These are phyloP conservation scores for Calvatia gigantea DNA, from an alignment of 768 basidiomycete genomes.

Conservation along the genomic window DNA sequence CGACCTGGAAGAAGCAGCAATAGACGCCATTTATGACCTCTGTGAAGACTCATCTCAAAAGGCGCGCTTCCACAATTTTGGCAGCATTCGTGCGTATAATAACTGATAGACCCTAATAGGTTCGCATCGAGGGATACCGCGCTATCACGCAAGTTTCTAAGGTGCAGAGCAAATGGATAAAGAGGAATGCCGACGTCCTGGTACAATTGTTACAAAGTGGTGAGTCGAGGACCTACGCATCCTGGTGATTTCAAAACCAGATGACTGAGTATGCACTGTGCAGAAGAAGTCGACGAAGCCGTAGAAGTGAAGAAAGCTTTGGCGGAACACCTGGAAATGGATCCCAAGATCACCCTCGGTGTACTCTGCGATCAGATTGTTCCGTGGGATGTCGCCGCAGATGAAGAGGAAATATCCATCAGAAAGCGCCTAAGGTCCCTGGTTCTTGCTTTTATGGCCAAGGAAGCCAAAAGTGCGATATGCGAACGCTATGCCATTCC, in stretches of 20 bases:
- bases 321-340: slow-evolving; percentile 60
- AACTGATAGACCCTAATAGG: slow-evolving; percentile 32
- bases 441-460: slow-evolving; percentile 57
- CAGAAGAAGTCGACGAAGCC: slow-evolving; percentile 70
- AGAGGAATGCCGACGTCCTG: slow-evolving; percentile 71
- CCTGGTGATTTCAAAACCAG: not conserved
- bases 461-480: slow-evolving; percentile 45
- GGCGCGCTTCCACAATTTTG: slow-evolving; percentile 29
- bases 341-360: slow-evolving; percentile 54
- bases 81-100: not conserved
- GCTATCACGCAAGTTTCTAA: slow-evolving; percentile 49
- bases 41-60: slow-evolving; percentile 64
- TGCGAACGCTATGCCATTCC: slow-evolving; percentile 37
- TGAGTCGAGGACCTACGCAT: slow-evolving; percentile 27
- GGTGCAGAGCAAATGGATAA: slow-evolving; percentile 55
- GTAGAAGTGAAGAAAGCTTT: slow-evolving; percentile 57
- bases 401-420: slow-evolving; percentile 56
- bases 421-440: slow-evolving; percentile 55
- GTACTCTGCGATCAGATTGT: slow-evolving; percentile 69
- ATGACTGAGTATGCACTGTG: not conserved
- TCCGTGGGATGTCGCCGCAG: slow-evolving; percentile 44
- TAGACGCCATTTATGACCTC: slow-evolving; percentile 75
- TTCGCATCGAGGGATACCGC: slow-evolving; percentile 65
- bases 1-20: slow-evolving; percentile 70
- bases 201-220: slow-evolving; percentile 75